Conservation (phyloP, 495 filamentous ascomycete species). For the Podospora didyma region DNA sequence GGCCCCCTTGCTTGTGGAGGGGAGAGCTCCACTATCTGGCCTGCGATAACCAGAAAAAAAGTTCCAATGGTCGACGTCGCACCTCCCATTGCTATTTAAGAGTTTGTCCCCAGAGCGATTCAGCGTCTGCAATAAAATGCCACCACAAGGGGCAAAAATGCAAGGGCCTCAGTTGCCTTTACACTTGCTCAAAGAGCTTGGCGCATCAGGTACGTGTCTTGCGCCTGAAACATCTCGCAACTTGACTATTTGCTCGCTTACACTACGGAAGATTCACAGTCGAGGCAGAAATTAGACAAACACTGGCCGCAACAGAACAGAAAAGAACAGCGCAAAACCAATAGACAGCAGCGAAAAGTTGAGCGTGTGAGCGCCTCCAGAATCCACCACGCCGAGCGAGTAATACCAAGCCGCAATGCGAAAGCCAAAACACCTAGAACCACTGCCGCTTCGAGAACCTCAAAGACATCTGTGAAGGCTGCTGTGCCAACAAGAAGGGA, state of each 20-base stretch:
- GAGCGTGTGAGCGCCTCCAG: constrained; percentile 11
- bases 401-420: neutral
- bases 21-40: too few species aligned
- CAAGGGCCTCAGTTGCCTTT: constrained; percentile 17
- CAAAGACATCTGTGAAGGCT: neutral
- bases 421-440: neutral
- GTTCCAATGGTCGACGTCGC: too few species aligned
- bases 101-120: neutral
- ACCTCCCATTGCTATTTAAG: constrained; percentile 7
- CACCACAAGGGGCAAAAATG: constrained; percentile 3
- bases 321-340: constrained; percentile 49
- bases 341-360: constrained; percentile 38
- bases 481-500: constrained; percentile 14
- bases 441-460: neutral
- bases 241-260: neutral
- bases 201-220: constrained; percentile 11
- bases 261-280: constrained; percentile 3
- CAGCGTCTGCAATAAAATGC: constrained; percentile 11
- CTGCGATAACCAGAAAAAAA: too few species aligned
- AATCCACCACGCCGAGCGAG: constrained; percentile 12
- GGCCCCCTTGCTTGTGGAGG: neutral
- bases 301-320: constrained; percentile 22
- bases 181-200: constrained; percentile 27
- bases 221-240: neutral
- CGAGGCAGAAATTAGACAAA: constrained; percentile 1